Evolutionary conservation across 2,329 filamentous ascomycete species (phyloP).

Genomic region (Botrytis sinoallii): DNA sequence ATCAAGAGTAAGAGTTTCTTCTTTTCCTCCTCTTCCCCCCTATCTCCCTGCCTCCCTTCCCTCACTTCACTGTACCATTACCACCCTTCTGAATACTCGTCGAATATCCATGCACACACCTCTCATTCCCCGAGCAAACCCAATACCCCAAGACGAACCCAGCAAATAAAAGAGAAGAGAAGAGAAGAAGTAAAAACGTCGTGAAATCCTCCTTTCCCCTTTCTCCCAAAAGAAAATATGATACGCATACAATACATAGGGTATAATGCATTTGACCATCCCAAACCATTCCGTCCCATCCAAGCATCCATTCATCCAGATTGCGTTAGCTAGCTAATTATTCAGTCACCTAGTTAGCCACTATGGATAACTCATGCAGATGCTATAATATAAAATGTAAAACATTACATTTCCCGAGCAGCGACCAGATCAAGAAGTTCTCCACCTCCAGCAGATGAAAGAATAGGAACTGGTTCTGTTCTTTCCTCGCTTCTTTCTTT

Average conservation of each 20-base stretch:
- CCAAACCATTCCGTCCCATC: not conserved
- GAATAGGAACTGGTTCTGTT: not conserved
- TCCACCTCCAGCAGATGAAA: not conserved
- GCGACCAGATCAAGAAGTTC: not conserved
- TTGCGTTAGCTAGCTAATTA: not conserved
- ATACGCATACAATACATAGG: conserved; percentile 3
- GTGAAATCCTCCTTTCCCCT: not conserved
- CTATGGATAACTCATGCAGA: not conserved
- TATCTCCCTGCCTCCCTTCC: too few relatives aligned
- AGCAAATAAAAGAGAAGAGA: not conserved
- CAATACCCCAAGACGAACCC: not conserved
- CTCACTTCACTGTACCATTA: not conserved
- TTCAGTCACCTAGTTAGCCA: not conserved
- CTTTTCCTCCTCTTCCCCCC: not conserved
- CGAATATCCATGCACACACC: not conserved
- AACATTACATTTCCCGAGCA: not conserved
- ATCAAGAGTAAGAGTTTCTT: not conserved
- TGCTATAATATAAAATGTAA: not conserved
- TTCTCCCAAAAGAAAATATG: not conserved
- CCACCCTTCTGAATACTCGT: not conserved
- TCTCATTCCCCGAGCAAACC: not conserved
- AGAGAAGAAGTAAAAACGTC: not conserved
- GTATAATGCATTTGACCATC: conserved; percentile 8
- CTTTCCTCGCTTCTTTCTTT: not conserved
- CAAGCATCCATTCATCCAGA: not conserved